phyloP scores from a whole-genome alignment of 331 rosid species.

The Acacia concinna region DNA sequence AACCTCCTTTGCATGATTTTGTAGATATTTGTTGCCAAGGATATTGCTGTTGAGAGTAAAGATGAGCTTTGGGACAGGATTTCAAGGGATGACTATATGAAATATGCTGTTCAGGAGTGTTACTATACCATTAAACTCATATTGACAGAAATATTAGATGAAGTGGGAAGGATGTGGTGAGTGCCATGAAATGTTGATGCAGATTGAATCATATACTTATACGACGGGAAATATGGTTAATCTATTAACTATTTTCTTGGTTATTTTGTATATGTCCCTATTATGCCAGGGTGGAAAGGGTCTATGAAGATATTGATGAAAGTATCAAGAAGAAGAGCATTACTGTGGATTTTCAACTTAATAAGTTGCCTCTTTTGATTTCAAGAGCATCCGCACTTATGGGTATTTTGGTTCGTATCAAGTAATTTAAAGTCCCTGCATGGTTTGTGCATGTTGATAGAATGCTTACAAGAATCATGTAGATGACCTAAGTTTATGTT shows the following conservation, averaged over 20 bases:
- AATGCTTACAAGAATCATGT: not conserved
- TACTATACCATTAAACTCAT: slow-evolving; percentile 58
- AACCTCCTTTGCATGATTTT: slow-evolving; percentile 24
- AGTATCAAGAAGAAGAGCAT: slow-evolving; percentile 47
- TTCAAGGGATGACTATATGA: slow-evolving; percentile 88
- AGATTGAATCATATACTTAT: not conserved
- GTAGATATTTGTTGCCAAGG: slow-evolving; percentile 89
- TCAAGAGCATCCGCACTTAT: slow-evolving; percentile 83
- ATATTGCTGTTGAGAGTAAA: slow-evolving; percentile 75
- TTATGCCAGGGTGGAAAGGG: slow-evolving; percentile 73
- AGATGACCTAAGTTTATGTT: not conserved
- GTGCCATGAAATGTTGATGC: slow-evolving; percentile 23
- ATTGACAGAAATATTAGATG: slow-evolving; percentile 72
- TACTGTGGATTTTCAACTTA: slow-evolving; percentile 49
- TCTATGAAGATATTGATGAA: slow-evolving; percentile 58
- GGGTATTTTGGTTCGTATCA: slow-evolving; percentile 84
- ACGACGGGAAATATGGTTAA: not conserved
- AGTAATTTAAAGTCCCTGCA: not conserved
- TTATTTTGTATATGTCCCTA: slow-evolving; percentile 20
- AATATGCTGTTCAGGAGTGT: slow-evolving; percentile 97
- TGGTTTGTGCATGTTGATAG: not conserved
- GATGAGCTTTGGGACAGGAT: slow-evolving; percentile 87
- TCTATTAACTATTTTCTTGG: slow-evolving; percentile 13
- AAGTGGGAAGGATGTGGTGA: slow-evolving; percentile 81
- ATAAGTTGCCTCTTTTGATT: slow-evolving; percentile 80